A percentile compares a stretch with the other conserved stretches of the same genome.
Evolutionary conservation across 768 basidiomycete species (phyloP).

Genomic region (Lactarius vividus): DNA sequence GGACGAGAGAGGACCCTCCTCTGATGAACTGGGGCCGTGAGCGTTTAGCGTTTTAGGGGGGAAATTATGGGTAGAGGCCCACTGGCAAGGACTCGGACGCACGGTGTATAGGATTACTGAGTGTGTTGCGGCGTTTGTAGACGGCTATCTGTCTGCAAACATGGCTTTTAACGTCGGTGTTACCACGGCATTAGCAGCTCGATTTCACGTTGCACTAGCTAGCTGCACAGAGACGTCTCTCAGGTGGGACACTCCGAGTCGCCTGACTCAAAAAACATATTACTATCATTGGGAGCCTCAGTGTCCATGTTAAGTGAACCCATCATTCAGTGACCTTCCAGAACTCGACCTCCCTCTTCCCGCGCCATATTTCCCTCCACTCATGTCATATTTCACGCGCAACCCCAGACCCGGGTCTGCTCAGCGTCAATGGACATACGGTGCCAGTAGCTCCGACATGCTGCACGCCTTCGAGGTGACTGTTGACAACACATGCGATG

Average conservation of each 20-base stretch:
- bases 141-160: not conserved
- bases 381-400: slow-evolving; percentile 46
- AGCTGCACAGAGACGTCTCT: too few species aligned
- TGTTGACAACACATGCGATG: slow-evolving; percentile 78
- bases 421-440: slow-evolving; percentile 16
- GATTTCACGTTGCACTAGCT: too few species aligned
- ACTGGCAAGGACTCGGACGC: not conserved
- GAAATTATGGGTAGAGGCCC: not conserved
- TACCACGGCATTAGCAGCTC: not conserved
- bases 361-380: slow-evolving; percentile 41
- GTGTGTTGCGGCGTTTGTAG: not conserved
- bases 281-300: slow-evolving; percentile 55
- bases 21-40: not conserved
- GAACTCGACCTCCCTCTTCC: slow-evolving; percentile 69
- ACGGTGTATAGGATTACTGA: not conserved
- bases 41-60: not conserved
- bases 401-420: slow-evolving; percentile 8
- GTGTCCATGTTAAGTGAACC: slow-evolving; percentile 33
- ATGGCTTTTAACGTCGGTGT: not conserved
- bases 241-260: too few species aligned
- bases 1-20: not conserved
- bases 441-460: slow-evolving; percentile 47
- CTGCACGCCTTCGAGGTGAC: slow-evolving; percentile 71
- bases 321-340: slow-evolving; percentile 42
- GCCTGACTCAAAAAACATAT: too few species aligned